Base-by-base conservation (phyloP, 2,329 filamentous ascomycete genomes). In the Xylaria digitata region DNA sequence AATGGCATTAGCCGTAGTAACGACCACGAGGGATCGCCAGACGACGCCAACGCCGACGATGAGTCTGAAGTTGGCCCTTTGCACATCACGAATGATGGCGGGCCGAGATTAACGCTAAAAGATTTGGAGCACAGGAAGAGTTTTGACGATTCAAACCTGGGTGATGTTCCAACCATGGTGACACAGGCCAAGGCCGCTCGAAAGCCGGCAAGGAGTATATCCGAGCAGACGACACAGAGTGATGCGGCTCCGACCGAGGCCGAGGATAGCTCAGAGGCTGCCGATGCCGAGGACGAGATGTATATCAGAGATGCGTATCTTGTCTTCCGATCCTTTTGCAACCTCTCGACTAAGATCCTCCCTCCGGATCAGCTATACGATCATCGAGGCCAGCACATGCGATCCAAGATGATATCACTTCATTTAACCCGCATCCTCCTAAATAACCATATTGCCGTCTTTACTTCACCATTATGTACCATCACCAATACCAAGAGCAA, bases 231-330 rank as follows among this genome's bases (percentile, higher is more conserved):
- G 8, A 68, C 62, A 26, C 81, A 84, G 1, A 81, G 82, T 3
- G 90, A 91, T 61, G 82, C 84, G 62, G 81, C 82, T 17, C 76
- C 79, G 15, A 68, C 63, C 1, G 83, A 87, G 30, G 87, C 78
- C 2, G 83, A 87, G 37, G 88, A 91, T 62, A 81, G 84, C 23
- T 77, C 86, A 26, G 89, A 93, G 62, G 82, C 83, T 21, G 80
- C 89, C 21, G 89, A 91, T 61, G 85, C 86, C 32, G 94, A 97
- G 77, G 96, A 99, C 75, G 96, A 99, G 77, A 93, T 98, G 21
- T 98, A 97, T 77, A 94, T 98, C 74, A 92, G 96, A 73, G 96
- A 99, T 81, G 94, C 96, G 9, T 99, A 98, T 79, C 87, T 99
- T 23, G 94, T 99, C 52, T 98, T 99, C 82, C 89, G 96, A 37